Evolutionary conservation across 2,329 filamentous ascomycete species (phyloP).

Genomic region (Fusarium piperis): DNA sequence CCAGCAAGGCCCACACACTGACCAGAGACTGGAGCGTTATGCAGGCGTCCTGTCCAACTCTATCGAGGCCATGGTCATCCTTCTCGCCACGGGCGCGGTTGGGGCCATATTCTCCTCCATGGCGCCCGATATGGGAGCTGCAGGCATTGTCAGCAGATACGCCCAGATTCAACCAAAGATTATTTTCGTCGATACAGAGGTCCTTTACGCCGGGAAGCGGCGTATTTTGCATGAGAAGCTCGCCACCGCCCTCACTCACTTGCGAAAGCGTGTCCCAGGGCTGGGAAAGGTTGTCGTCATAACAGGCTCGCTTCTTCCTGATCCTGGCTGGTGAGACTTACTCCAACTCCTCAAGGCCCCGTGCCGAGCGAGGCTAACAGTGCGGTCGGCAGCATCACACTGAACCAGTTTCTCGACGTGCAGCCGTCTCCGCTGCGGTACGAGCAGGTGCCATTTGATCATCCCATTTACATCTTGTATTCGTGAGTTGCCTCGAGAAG

Average conservation of each 20-base stretch:
- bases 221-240: background rate
- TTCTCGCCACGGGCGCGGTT: background rate
- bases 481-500: background rate
- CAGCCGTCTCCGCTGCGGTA: background rate
- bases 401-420: background rate
- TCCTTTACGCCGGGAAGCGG: background rate
- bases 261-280: background rate
- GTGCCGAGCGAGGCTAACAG: too few species aligned
- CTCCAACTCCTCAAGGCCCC: background rate
- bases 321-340: background rate
- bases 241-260: background rate
- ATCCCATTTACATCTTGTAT: constrained; percentile 2
- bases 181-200: background rate
- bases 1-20: too few species aligned
- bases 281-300: background rate
- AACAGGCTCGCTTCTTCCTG: too few species aligned
- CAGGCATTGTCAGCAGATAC: background rate
- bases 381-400: too few species aligned
- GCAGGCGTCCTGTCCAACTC: background rate
- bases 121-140: background rate
- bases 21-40: background rate
- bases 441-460: background rate
- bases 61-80: background rate
- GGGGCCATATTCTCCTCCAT: background rate
- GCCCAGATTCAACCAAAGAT: background rate